Evolutionary conservation across 306 rosid genomes (phyloP).

Genomic region (Malus orientalis): DNA sequence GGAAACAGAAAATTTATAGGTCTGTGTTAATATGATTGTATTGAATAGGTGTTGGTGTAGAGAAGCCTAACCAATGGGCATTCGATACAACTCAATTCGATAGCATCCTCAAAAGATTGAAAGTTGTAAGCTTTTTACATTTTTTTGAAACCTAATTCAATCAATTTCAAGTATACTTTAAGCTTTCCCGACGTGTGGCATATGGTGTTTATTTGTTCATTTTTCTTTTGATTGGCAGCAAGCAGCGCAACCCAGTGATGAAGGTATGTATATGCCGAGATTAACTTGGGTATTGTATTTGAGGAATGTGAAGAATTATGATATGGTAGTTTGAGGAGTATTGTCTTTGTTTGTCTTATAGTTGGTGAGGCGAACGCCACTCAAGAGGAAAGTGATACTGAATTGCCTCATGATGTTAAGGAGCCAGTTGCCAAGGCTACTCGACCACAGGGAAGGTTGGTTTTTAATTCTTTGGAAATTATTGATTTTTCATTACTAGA

Average conservation of each 20-base stretch:
- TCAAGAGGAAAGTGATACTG: constrained; percentile 33
- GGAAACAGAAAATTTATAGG: not conserved
- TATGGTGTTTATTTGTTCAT: not conserved
- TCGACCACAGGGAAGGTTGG: constrained; percentile 92
- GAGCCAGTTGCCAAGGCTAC: constrained; percentile 49
- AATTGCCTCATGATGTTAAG: constrained; percentile 21
- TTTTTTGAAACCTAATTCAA: not conserved
- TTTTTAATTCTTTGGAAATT: not conserved
- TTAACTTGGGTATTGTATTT: not conserved
- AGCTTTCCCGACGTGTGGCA: not conserved
- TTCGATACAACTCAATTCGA: constrained; percentile 90
- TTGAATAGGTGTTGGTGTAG: constrained; percentile 62
- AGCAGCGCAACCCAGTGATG: constrained; percentile 42
- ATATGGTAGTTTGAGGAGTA: not conserved
- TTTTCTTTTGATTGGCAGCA: constrained; percentile 38
- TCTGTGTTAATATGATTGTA: not conserved
- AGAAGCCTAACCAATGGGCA: constrained; percentile 92
- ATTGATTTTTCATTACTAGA: not conserved
- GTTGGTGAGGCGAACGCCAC: constrained; percentile 18
- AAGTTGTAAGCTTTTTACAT: constrained; percentile 53
- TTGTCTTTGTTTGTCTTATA: constrained; percentile 5
- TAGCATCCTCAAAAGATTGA: constrained; percentile 79
- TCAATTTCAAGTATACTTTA: not conserved
- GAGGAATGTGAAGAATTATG: constrained; percentile 2
- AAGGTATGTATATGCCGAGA: constrained; percentile 33